These are phyloP conservation scores for Alternaria triticimaculans DNA, from an alignment of 2,329 filamentous ascomycete species.

Conservation along the genomic window DNA sequence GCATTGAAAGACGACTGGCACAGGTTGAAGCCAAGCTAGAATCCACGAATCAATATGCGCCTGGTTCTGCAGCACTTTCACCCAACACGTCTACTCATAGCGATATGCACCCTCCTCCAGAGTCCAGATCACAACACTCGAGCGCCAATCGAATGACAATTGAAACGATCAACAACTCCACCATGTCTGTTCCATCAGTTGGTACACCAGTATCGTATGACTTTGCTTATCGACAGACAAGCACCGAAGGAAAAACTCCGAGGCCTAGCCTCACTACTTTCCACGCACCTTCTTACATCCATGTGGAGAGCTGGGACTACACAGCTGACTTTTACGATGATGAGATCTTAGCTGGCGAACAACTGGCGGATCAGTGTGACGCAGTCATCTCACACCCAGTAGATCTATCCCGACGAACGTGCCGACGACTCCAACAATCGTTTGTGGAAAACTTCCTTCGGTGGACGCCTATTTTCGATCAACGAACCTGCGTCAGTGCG, in stretches of 20 bases:
- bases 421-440: constrained; percentile 30
- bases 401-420: constrained; percentile 28
- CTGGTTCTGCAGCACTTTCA: constrained; percentile 22
- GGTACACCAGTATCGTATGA: constrained; percentile 25
- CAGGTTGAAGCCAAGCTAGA: constrained; percentile 33
- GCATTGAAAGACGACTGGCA: constrained; percentile 31
- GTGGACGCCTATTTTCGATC: constrained; percentile 37
- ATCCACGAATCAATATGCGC: constrained; percentile 22
- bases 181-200: constrained; percentile 17
- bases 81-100: constrained; percentile 24
- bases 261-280: constrained; percentile 34
- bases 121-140: constrained; percentile 18
- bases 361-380: constrained; percentile 32
- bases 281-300: constrained; percentile 27
- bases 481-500: constrained; percentile 25
- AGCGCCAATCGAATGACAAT: constrained; percentile 23
- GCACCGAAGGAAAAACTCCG: constrained; percentile 31
- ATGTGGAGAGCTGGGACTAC: constrained; percentile 39
- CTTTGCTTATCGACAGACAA: constrained; percentile 36
- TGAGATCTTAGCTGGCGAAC: constrained; percentile 32
- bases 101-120: constrained; percentile 13
- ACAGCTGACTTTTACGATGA: constrained; percentile 38
- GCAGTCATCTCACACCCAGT: constrained; percentile 15
- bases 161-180: constrained; percentile 19
- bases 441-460: constrained; percentile 38